Evolutionary conservation across 1,139 yeast genomes (phyloP), one percentile per base, ranked within the genome.

Genomic region (Maudiozyma humilis): DNA sequence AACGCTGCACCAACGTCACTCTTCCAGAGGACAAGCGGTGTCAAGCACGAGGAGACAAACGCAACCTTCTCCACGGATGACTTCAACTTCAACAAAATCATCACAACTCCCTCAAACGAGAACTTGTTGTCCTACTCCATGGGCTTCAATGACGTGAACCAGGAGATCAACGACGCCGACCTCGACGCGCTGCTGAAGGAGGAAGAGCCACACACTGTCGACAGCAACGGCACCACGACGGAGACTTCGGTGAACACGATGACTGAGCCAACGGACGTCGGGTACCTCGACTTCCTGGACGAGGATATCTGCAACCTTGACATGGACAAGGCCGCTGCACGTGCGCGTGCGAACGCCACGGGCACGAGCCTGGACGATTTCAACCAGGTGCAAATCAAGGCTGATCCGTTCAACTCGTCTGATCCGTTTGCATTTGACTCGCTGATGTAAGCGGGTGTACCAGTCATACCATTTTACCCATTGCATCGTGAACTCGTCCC

Each of bases 51-150:
- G 19, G 27, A 17, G 19, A 14, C 23, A 2, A 34, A 16, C 16
- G 10, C 16, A 20, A 12, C 29, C n/a, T 6, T 17, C 19, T 17
- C 40, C 4, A 7, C 32, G 16, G 41, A 38, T 18, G 36, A 31
- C 4, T 31, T 38, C n/a, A 23, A 38, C 17, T 38, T 38, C 12
- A 37, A 37, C 25, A 37, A 37, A 15, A 37, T 37, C 31, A 37
- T 37, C n/a, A 37, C 40, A 3, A 37, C 40, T 12, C 34, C 33
- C n/a, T 29, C 33, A 4, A 38, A 31, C 15, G 35, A 31, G n/a
- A 19, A 18, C 16, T 12, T 17, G 15, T n/a, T 37, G 17, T 17
- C 13, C 10, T 18, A 37, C 15, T 16, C 40, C 10, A 17, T 37
- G 15, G 27, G 19, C 31, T 20, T 36, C n/a, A 19, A 20, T 20